A percentile compares a stretch with the other conserved stretches of the same genome.
Conservation (phyloP, 257 asterid species). For the Cordia subcordata region DNA sequence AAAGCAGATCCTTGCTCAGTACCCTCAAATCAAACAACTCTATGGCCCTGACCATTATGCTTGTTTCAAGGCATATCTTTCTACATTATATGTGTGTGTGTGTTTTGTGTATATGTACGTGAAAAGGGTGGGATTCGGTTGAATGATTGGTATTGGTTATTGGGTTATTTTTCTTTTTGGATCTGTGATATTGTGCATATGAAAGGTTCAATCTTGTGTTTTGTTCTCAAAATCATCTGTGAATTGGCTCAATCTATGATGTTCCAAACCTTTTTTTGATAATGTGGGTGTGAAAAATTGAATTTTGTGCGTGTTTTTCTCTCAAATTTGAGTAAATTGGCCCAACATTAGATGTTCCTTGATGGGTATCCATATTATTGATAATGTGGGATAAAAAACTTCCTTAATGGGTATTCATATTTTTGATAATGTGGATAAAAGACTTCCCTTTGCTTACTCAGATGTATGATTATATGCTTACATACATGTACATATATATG, state of each 20-base stretch:
- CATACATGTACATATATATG: too few species aligned
- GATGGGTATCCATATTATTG: not conserved
- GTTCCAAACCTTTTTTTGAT: not conserved
- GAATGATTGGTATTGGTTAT: not conserved
- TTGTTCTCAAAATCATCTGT: not conserved
- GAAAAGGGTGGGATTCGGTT: not conserved
- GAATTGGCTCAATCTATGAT: not conserved
- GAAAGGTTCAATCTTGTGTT: conserved; percentile 3
- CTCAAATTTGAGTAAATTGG: not conserved
- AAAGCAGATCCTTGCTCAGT: conserved; percentile 74
- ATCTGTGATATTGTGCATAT: not conserved
- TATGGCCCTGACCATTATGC: conserved; percentile 94
- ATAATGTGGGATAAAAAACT: not conserved
- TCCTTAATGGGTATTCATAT: not conserved
- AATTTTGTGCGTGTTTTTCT: not conserved
- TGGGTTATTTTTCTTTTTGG: not conserved
- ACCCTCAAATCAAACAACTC: conserved; percentile 78
- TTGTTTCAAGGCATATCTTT: conserved; percentile 52
- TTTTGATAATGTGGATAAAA: not conserved
- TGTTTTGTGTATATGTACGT: not conserved
- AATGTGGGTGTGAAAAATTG: conserved; percentile 1
- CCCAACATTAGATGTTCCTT: not conserved
- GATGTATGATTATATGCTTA: too few species aligned
- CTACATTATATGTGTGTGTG: not conserved
- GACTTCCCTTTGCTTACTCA: not conserved